Conservation (phyloP, 352 stramenopile species). For the Bremia lactucae region DNA sequence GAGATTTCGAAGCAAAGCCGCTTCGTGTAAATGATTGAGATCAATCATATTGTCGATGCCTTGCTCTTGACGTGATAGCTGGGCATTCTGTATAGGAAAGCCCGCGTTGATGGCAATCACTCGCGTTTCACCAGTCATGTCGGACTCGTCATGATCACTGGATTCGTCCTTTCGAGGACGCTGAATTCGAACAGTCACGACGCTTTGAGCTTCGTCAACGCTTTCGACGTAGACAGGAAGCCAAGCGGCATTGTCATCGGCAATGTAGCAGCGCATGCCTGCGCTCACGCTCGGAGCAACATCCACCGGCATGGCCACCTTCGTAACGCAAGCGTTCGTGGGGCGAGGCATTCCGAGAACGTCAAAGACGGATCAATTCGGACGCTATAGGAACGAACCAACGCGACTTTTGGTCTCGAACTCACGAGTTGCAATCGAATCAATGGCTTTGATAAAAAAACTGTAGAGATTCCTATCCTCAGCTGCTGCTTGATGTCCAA, state of each 20-base stretch:
- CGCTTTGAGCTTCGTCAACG: constrained; percentile 34
- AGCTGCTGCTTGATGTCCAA: constrained; percentile 17
- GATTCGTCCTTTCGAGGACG: constrained; percentile 13
- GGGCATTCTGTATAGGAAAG: constrained; percentile 60
- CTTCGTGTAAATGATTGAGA: constrained; percentile 83
- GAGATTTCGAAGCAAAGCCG: constrained; percentile 86
- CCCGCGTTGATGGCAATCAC: constrained; percentile 28
- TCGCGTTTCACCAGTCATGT: constrained; percentile 14
- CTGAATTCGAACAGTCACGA: constrained; percentile 37
- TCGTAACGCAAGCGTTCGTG: constrained; percentile 9
- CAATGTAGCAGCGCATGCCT: constrained; percentile 65
- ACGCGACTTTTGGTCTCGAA: too few relatives aligned
- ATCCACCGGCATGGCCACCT: constrained; percentile 7
- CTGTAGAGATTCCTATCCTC: constrained; percentile 14
- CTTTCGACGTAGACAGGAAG: constrained; percentile 59
- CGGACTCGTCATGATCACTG: constrained; percentile 12
- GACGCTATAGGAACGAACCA: constrained; percentile 5
- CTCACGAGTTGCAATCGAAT: too few relatives aligned
- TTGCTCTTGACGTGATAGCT: constrained; percentile 9
- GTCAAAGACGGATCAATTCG: neutral
- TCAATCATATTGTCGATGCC: constrained; percentile 72
- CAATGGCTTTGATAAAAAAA: constrained; percentile 3
- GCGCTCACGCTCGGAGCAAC: constrained; percentile 31
- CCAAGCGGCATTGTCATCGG: constrained; percentile 53
- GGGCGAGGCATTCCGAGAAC: constrained; percentile 10